These are phyloP conservation scores for Aureobasidium namibiae DNA, from an alignment of 2,329 filamentous ascomycete species.

Conservation along the genomic window DNA sequence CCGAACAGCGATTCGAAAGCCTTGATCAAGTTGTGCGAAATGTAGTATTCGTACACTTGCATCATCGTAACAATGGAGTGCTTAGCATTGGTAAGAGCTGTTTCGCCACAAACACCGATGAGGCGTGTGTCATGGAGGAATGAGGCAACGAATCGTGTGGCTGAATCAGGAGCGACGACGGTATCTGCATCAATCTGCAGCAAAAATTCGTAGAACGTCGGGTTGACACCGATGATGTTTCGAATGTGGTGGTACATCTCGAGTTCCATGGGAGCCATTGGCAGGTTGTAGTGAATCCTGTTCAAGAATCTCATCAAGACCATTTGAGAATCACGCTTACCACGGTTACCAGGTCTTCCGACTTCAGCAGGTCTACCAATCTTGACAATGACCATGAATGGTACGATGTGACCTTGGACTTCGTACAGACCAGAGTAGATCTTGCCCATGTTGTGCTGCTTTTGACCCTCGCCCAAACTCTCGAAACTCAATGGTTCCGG, in stretches of 20 bases:
- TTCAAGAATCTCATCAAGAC: conserved; percentile 98
- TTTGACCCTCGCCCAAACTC: conserved; percentile 86
- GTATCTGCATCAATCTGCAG: conserved; percentile 97
- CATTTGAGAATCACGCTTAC: conserved; percentile 99
- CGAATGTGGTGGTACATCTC: conserved; percentile 98
- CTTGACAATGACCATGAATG: conserved; percentile 94
- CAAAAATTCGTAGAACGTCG: conserved; percentile 95
- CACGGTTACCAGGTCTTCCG: conserved; percentile 77
- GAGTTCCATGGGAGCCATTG: conserved; percentile 93
- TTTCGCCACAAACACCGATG: conserved; percentile 94
- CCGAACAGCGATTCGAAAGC: conserved; percentile 97
- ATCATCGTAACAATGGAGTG: conserved; percentile 96
- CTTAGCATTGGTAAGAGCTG: conserved; percentile 85
- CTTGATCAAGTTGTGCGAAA: conserved; percentile 93
- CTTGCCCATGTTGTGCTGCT: conserved; percentile 99
- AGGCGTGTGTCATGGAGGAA: conserved; percentile 88
- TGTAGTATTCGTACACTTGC: conserved; percentile 99
- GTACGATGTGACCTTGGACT: conserved; percentile 94
- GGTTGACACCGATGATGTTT: conserved; percentile 98
- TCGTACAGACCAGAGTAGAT: conserved; percentile 97
- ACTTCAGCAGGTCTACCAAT: conserved; percentile 79
- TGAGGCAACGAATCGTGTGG: conserved; percentile 81
- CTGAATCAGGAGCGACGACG: conserved; percentile 80
- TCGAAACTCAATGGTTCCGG: conserved; percentile 96
- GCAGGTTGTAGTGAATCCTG: conserved; percentile 91